phyloP scores from a whole-genome alignment of 768 basidiomycete genomes.

The Wakefieldia striispora region DNA sequence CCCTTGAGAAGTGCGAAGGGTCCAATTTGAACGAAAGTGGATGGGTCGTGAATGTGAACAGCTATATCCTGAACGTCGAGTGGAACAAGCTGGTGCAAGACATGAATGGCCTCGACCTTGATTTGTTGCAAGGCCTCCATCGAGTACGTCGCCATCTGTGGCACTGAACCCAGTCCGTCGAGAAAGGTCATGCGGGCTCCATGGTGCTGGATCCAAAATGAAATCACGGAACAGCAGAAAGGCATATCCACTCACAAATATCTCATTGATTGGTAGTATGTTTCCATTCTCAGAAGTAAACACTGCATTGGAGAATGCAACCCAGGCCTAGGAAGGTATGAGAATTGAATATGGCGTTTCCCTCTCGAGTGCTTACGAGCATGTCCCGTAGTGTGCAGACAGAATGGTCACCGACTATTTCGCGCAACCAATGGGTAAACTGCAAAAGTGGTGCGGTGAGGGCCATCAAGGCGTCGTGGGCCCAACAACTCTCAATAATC shows the following conservation, averaged over 20 bases:
- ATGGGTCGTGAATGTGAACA: slow-evolving; percentile 32
- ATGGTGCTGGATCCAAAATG: slow-evolving; percentile 61
- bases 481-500: slow-evolving; percentile 76
- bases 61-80: slow-evolving; percentile 28
- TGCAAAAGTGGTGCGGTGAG: slow-evolving; percentile 67
- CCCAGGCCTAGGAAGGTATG: slow-evolving; percentile 70
- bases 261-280: slow-evolving; percentile 42
- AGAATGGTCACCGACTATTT: slow-evolving; percentile 56
- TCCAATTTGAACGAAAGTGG: slow-evolving; percentile 56
- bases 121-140: slow-evolving; percentile 56
- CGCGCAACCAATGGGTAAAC: slow-evolving; percentile 80
- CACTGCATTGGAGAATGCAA: slow-evolving; percentile 75
- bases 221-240: slow-evolving; percentile 3
- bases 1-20: slow-evolving; percentile 73
- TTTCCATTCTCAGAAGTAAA: slow-evolving; percentile 32
- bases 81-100: slow-evolving; percentile 59
- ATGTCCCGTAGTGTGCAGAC: slow-evolving; percentile 84
- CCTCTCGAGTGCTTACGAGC: slow-evolving; percentile 50
- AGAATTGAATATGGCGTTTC: not conserved
- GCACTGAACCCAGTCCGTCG: slow-evolving; percentile 82
- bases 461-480: slow-evolving; percentile 43
- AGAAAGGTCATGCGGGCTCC: slow-evolving; percentile 91
- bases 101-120: slow-evolving; percentile 52
- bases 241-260: slow-evolving; percentile 58
- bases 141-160: slow-evolving; percentile 68